Evolutionary conservation across 441 rosid genomes (phyloP).

Genomic region (Gossypium schwendimanii): DNA sequence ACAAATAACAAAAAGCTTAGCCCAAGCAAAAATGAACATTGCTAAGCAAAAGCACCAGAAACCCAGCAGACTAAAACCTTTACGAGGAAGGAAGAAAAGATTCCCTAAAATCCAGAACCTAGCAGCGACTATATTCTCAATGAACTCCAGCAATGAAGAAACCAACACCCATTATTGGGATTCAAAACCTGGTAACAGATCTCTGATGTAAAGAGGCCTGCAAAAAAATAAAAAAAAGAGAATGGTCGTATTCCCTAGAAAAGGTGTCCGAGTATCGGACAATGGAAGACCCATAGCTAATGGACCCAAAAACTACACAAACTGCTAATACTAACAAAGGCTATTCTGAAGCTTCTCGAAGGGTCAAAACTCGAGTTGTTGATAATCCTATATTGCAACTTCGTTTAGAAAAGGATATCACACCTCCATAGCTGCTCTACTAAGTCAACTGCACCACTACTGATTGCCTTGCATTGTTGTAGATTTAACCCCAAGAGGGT

Average conservation of each 20-base stretch:
- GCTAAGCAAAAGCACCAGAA: constrained; percentile 31
- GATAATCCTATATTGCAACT: not conserved
- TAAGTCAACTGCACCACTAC: constrained; percentile 43
- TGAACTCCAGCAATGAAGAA: constrained; percentile 32
- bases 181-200: constrained; percentile 35
- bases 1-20: constrained; percentile 17
- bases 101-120: constrained; percentile 29
- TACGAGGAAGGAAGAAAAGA: not conserved
- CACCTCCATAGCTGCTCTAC: constrained; percentile 70
- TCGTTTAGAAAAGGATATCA: constrained; percentile 54
- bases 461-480: constrained; percentile 63
- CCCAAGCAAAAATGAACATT: constrained; percentile 1
- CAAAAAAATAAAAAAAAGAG: constrained; percentile 29
- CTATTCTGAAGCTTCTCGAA: constrained; percentile 14
- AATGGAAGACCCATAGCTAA: constrained; percentile 31
- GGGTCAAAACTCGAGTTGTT: not conserved
- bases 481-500: constrained; percentile 68
- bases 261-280: constrained; percentile 25
- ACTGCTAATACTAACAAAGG: constrained; percentile 27
- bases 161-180: constrained; percentile 14
- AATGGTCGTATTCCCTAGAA: constrained; percentile 32
- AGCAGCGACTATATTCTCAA: constrained; percentile 34
- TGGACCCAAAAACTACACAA: constrained; percentile 61
- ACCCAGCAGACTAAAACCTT: constrained; percentile 19
- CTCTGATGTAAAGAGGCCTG: constrained; percentile 25